Evolutionary conservation across 75 land plant species (phyloP), one percentile per base, ranked within the genome.

Genomic region (Cunninghamia lanceolata): DNA sequence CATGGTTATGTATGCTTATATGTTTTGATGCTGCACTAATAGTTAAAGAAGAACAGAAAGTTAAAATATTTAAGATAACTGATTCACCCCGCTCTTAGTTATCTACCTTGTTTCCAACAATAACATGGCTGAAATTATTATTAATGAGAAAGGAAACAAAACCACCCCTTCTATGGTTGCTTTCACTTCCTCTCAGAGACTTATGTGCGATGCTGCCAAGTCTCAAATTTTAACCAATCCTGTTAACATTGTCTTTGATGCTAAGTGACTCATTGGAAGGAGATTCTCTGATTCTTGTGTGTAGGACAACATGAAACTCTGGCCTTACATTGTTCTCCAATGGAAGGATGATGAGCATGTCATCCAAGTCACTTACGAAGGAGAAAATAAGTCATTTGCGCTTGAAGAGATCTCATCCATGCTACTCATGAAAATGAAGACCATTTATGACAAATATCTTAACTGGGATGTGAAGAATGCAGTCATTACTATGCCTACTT

Each of bases 321-420:
- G 73, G 89, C 89, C 87, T 5, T 88, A 85, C 71, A 85, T 21
- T 47, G 83, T 88, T 4, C n/a, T 76, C 16, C 35, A n/a, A 25
- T 87, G 43, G 56, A 32, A 63, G 4, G 54, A 46, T 32, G 89
- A 89, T 11, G 71, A 87, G 89, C 85, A 89, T 21, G 0, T 89
- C 63, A 73, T 89, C 45, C 28, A 39, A 35, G 82, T 86, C 34
- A 36, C 32, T 9, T 83, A 86, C 81, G 73, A 74, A 14, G 90
- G 84, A 1, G 50, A 74, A 42, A 84, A 32, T 36, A 86, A 87
- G 30, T 5, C 8, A 25, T 89, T 89, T 56, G 63, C 82, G 2
- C 63, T 85, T 17, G 85, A 89, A 54, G 90, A 89, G 40, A 87
- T 89, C 42, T 86, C 90, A 25, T 86, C 90, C 34, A 89, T 89